phyloP scores from a whole-genome alignment of 1,139 yeast species.

The Nakaseomyces glabratus region DNA sequence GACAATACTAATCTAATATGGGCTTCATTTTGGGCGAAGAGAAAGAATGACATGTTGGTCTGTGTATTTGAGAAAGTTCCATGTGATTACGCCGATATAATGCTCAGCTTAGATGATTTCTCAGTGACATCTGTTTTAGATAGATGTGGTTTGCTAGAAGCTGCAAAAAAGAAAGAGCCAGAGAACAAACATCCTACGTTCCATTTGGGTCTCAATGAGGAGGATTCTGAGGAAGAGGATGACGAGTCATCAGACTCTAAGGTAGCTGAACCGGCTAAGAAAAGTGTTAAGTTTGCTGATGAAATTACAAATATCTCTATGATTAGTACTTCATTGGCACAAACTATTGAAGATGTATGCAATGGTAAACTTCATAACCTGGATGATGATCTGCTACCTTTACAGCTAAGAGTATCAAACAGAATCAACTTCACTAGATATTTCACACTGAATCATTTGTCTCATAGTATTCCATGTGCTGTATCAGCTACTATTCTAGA shows the following conservation, averaged over 20 bases:
- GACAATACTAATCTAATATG: conserved; percentile 45
- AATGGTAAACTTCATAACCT: conserved; percentile 27
- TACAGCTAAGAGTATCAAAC: conserved; percentile 34
- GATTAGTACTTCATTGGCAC: conserved; percentile 27
- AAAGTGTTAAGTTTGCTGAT: conserved; percentile 30
- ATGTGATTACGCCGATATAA: conserved; percentile 68
- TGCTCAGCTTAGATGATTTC: conserved; percentile 31
- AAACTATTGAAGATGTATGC: conserved; percentile 23
- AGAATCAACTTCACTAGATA: conserved; percentile 51
- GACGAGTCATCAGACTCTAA: conserved; percentile 1
- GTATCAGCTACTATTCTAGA: conserved; percentile 50
- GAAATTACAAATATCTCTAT: conserved; percentile 21
- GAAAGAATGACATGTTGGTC: conserved; percentile 59
- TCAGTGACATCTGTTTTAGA: conserved; percentile 22
- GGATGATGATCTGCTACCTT: conserved; percentile 32
- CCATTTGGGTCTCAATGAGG: conserved; percentile 10
- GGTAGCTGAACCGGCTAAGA: conserved; percentile 11
- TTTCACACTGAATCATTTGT: conserved; percentile 46
- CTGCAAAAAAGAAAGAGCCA: conserved; percentile 3
- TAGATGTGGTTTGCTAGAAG: conserved; percentile 17
- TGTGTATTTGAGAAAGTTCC: conserved; percentile 86
- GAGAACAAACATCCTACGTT: conserved; percentile 8
- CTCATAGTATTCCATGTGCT: conserved; percentile 55
- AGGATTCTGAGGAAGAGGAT: conserved; percentile 6
- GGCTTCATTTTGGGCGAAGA: conserved; percentile 86